These are phyloP conservation scores for Penicillium sp. DNA, from an alignment of 2,329 filamentous ascomycete genomes.

Conservation along the genomic window DNA sequence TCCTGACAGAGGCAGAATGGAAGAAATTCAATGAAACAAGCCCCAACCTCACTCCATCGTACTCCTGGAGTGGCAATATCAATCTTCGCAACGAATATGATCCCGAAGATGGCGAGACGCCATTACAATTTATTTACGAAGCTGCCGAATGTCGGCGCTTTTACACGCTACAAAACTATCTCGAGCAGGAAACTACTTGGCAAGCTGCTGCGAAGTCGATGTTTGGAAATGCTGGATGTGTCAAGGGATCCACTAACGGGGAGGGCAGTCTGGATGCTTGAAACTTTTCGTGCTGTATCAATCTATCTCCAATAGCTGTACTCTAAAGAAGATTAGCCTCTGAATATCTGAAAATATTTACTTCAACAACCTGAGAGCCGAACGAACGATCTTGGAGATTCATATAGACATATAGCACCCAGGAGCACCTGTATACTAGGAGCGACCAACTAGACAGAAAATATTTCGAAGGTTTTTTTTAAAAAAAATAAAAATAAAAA, in stretches of 20 bases:
- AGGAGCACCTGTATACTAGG: too few relatives aligned
- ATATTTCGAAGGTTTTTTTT: too few relatives aligned
- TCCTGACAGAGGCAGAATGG: constrained; percentile 24
- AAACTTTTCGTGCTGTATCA: not conserved
- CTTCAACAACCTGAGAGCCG: too few relatives aligned
- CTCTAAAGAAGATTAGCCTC: too few relatives aligned
- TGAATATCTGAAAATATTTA: too few relatives aligned
- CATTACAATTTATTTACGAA: constrained; percentile 65
- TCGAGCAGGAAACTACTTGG: constrained; percentile 60
- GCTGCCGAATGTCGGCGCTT: constrained; percentile 65
- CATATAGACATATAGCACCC: too few relatives aligned
- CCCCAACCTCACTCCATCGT: constrained; percentile 16
- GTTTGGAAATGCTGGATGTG: constrained; percentile 26
- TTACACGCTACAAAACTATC: constrained; percentile 59
- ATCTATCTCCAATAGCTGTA: too few relatives aligned
- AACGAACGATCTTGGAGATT: too few relatives aligned
- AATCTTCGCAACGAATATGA: constrained; percentile 53
- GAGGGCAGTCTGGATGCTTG: constrained; percentile 26
- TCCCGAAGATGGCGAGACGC: constrained; percentile 48
- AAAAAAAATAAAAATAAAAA: too few relatives aligned
- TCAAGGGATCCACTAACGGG: constrained; percentile 27
- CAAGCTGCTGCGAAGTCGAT: constrained; percentile 39
- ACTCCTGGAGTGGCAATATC: constrained; percentile 38
- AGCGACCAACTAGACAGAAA: too few relatives aligned
- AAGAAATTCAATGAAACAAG: constrained; percentile 21